Percentiles rank a stretch among this genome's conserved stretches.
These are phyloP conservation scores for Syncephalastrum racemosum DNA, from an alignment of 371 early-diverging fungal genomes.

Conservation along the genomic window DNA sequence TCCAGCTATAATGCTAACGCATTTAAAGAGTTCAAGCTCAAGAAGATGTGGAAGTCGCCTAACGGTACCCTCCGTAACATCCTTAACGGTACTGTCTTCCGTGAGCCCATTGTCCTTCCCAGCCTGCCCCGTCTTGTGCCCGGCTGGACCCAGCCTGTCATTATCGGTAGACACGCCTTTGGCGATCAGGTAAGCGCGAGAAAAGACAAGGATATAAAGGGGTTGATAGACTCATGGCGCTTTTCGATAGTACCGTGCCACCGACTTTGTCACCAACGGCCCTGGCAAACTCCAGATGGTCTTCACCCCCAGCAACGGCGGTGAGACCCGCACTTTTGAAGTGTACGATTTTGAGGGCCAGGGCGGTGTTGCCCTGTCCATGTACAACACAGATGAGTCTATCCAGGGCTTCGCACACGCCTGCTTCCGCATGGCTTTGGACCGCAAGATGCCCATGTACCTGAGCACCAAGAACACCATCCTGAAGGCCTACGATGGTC, in stretches of 20 bases:
- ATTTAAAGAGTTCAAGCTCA: slow-evolving; percentile 84
- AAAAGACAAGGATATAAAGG: not conserved
- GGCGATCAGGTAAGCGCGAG: slow-evolving; percentile 87
- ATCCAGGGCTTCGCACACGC: slow-evolving; percentile 92
- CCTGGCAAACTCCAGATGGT: slow-evolving; percentile 89
- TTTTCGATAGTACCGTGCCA: slow-evolving; percentile 84
- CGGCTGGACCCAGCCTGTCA: slow-evolving; percentile 93
- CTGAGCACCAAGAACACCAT: slow-evolving; percentile 98
- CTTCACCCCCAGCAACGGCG: slow-evolving; percentile 84
- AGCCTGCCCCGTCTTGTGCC: slow-evolving; percentile 92
- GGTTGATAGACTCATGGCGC: slow-evolving; percentile 1
- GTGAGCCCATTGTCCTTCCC: slow-evolving; percentile 93
- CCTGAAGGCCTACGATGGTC: slow-evolving; percentile 95
- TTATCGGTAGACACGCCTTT: slow-evolving; percentile 95
- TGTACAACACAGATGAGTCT: slow-evolving; percentile 94
- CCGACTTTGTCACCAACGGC: slow-evolving; percentile 87
- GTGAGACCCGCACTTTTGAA: slow-evolving; percentile 53
- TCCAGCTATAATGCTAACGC: not conserved
- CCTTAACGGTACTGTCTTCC: slow-evolving; percentile 96
- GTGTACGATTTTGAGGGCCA: slow-evolving; percentile 80
- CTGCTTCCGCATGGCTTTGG: slow-evolving; percentile 92
- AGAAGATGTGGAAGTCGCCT: slow-evolving; percentile 96
- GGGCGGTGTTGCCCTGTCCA: slow-evolving; percentile 91
- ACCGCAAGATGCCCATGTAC: slow-evolving; percentile 88
- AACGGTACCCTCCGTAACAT: slow-evolving; percentile 98